A percentile compares a stretch with the other conserved stretches of the same genome.
Conservation (phyloP, 345 rosid species). For the Microthlaspi erraticum region DNA sequence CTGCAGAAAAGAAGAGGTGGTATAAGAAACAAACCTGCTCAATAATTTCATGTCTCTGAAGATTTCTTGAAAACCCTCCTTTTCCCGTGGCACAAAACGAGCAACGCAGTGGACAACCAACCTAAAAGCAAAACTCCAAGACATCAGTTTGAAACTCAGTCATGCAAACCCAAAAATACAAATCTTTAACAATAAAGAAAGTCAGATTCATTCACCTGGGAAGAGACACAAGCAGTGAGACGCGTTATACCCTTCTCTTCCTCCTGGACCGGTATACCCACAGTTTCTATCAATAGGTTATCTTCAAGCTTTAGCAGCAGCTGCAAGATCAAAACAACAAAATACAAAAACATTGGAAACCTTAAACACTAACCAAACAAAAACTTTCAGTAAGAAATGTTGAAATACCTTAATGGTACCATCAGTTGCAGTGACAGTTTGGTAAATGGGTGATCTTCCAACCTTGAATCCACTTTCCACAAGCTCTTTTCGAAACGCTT, state of each 20-base stretch:
- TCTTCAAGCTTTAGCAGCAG: conserved; percentile 81
- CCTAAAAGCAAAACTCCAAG: conserved; percentile 55
- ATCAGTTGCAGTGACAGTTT: conserved; percentile 79
- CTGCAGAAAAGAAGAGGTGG: conserved; percentile 29
- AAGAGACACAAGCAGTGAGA: conserved; percentile 96
- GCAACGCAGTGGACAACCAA: conserved; percentile 93
- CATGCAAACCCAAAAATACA: conserved; percentile 22
- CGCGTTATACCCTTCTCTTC: conserved; percentile 79
- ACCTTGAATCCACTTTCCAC: conserved; percentile 85
- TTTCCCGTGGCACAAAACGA: conserved; percentile 99
- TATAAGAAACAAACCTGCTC: conserved; percentile 66
- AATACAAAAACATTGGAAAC: conserved; percentile 6
- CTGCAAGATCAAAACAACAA: conserved; percentile 51
- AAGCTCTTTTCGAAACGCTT: conserved; percentile 76
- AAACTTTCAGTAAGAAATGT: conserved; percentile 12
- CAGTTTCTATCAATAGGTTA: conserved; percentile 90
- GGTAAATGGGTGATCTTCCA: conserved; percentile 77
- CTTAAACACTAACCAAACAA: conserved; percentile 10
- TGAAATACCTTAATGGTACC: conserved; percentile 87
- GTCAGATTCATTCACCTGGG: conserved; percentile 62
- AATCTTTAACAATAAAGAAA: conserved; percentile 19
- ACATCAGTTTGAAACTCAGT: conserved; percentile 18
- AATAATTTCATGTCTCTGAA: conserved; percentile 80
- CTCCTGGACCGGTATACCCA: conserved; percentile 89
- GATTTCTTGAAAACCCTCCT: conserved; percentile 96